phyloP scores from a whole-genome alignment of 768 basidiomycete species.

The Collybiopsis confluens region DNA sequence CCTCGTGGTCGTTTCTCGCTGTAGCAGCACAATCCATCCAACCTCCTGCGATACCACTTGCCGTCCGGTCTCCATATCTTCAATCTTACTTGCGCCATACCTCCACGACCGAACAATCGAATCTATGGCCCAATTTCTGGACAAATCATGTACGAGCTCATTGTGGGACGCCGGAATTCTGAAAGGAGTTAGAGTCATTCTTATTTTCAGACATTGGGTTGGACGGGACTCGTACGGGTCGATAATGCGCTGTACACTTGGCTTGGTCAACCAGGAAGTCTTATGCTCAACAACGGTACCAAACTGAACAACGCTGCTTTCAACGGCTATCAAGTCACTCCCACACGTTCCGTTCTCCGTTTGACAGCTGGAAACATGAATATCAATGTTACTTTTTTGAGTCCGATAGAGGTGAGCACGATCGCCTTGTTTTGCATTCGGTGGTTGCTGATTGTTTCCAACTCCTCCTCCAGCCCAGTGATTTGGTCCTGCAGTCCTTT shows the following conservation, averaged over 20 bases:
- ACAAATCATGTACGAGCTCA: too few relatives aligned
- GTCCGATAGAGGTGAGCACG: conserved; percentile 20
- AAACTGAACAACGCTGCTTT: not conserved
- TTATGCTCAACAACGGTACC: not conserved
- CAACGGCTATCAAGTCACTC: conserved; percentile 11
- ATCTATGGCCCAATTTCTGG: too few relatives aligned
- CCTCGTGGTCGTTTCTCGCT: too few relatives aligned
- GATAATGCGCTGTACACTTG: conserved; percentile 11
- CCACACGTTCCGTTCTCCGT: conserved; percentile 29
- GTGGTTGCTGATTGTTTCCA: too few relatives aligned
- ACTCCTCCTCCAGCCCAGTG: not conserved
- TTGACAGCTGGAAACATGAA: conserved; percentile 47
- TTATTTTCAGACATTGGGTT: not conserved
- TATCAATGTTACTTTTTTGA: conserved; percentile 49
- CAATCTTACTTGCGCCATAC: too few relatives aligned
- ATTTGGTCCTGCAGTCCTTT: conserved; percentile 23
- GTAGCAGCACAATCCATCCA: too few relatives aligned
- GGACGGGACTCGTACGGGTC: conserved; percentile 12
- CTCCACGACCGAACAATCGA: too few relatives aligned
- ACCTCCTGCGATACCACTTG: too few relatives aligned
- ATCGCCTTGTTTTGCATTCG: not conserved
- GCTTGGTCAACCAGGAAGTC: conserved; percentile 12
- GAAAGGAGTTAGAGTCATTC: too few relatives aligned
- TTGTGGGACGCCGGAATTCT: too few relatives aligned
- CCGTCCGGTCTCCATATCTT: too few relatives aligned